phyloP scores from a whole-genome alignment of 2,329 filamentous ascomycete genomes.

The Cadophora sp. region DNA sequence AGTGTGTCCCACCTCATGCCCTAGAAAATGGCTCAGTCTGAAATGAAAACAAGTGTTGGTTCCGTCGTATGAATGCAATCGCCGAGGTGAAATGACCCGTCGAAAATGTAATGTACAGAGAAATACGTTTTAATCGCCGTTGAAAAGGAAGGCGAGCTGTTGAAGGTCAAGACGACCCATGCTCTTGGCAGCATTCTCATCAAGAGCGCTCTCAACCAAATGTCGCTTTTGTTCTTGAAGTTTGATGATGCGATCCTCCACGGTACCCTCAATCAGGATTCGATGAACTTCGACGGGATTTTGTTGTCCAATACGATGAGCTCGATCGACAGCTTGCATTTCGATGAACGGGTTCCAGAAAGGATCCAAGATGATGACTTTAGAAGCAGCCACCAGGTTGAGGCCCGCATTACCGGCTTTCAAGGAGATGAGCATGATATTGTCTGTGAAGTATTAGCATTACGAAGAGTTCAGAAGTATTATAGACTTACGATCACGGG shows the following conservation, averaged over 20 bases:
- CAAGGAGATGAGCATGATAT: slow-evolving; percentile 54
- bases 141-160: slow-evolving; percentile 42
- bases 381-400: slow-evolving; percentile 82
- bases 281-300: slow-evolving; percentile 80
- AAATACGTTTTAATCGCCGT: background rate
- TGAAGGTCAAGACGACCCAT: slow-evolving; percentile 64
- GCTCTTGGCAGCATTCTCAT: slow-evolving; percentile 72
- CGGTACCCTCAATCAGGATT: slow-evolving; percentile 76
- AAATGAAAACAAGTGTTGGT: background rate
- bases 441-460: slow-evolving; percentile 1
- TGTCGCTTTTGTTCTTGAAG: slow-evolving; percentile 81
- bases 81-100: background rate
- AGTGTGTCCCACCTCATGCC: slow-evolving; percentile 7
- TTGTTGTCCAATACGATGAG: slow-evolving; percentile 85
- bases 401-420: slow-evolving; percentile 86
- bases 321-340: slow-evolving; percentile 89
- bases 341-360: slow-evolving; percentile 97
- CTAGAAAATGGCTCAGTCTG: slow-evolving; percentile 3
- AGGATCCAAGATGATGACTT: slow-evolving; percentile 89
- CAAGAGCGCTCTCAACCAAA: slow-evolving; percentile 79
- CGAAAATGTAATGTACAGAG: slow-evolving; percentile 3
- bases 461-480: background rate
- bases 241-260: slow-evolving; percentile 84
- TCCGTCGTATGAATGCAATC: background rate
- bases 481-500: slow-evolving; percentile 55